Percentiles rank a stretch among this genome's conserved stretches.
These are phyloP conservation scores for Papilionanthe hybrid DNA, from an alignment of 116 monocot genomes.

Conservation along the genomic window DNA sequence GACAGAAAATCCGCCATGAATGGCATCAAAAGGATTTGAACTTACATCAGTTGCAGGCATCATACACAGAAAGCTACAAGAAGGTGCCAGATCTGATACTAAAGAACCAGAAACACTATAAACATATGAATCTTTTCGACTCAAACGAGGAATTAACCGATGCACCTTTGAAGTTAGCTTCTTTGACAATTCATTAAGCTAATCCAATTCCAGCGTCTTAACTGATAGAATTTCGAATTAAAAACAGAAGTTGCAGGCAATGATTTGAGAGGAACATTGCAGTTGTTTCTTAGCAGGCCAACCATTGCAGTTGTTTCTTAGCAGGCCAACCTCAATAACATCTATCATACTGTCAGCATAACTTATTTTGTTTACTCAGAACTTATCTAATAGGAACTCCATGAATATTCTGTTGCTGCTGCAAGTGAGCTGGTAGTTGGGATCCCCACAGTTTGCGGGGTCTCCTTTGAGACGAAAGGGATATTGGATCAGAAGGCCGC, in stretches of 20 bases:
- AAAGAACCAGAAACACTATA: neutral
- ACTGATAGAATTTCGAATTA: neutral
- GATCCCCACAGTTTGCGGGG: constrained; percentile 6
- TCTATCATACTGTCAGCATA: neutral
- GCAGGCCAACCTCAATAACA: neutral
- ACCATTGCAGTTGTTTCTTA: neutral
- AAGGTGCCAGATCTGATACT: neutral
- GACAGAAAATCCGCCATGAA: neutral
- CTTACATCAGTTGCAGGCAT: neutral
- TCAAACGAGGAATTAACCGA: constrained; percentile 2
- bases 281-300: neutral
- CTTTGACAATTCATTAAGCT: constrained; percentile 6
- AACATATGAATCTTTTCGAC: neutral
- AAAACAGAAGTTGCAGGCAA: neutral
- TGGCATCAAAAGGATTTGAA: neutral
- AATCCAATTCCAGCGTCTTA: neutral
- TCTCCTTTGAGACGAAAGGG: constrained; percentile 1
- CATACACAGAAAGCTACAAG: constrained; percentile 7
- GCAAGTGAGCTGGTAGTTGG: constrained; percentile 1
- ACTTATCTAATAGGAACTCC: neutral
- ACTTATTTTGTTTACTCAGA: constrained; percentile 1
- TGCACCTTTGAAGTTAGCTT: neutral
- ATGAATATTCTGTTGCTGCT: constrained; percentile 1
- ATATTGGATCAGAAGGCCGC: neutral
- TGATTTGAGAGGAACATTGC: neutral